Conservation (phyloP, 106 monocot genomes). For the Allium sativum region DNA sequence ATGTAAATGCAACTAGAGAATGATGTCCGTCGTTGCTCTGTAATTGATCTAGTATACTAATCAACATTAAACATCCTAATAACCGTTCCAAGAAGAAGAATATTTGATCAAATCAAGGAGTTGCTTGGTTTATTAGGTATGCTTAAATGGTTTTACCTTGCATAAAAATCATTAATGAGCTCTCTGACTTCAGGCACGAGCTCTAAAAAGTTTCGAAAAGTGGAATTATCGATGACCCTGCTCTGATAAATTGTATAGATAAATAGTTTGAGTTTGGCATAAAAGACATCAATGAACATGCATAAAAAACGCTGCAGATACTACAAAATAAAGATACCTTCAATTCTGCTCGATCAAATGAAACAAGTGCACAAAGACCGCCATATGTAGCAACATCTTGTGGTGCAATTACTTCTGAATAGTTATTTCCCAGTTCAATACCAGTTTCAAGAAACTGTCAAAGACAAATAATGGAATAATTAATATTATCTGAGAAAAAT, state of each 20-base stretch:
- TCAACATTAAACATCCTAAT: too few relatives aligned
- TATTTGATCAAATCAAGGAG: too few relatives aligned
- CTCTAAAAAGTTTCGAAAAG: slow-evolving; percentile 91
- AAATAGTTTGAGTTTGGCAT: background rate
- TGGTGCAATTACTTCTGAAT: slow-evolving; percentile 70
- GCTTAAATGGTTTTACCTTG: slow-evolving; percentile 40
- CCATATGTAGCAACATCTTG: slow-evolving; percentile 96
- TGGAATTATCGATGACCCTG: slow-evolving; percentile 87
- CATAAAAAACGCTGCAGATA: background rate
- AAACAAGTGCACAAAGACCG: slow-evolving; percentile 95
- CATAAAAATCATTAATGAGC: slow-evolving; percentile 88
- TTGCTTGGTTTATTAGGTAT: too few relatives aligned
- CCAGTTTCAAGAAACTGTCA: slow-evolving; percentile 82
- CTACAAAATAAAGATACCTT: slow-evolving; percentile 36
- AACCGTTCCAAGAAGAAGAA: too few relatives aligned
- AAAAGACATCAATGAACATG: background rate
- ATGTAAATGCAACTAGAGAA: too few relatives aligned
- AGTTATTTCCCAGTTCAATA: slow-evolving; percentile 69
- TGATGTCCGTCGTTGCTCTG: too few relatives aligned
- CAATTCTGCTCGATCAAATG: slow-evolving; percentile 82
- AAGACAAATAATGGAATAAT: background rate
- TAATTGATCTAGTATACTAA: too few relatives aligned
- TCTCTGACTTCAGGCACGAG: slow-evolving; percentile 94
- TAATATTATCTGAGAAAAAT: slow-evolving; percentile 63
- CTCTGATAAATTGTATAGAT: slow-evolving; percentile 30